Evolutionary conservation across 257 asterid genomes (phyloP), one percentile per base, ranked within the genome.

Genomic region (Cruciata laevipes): DNA sequence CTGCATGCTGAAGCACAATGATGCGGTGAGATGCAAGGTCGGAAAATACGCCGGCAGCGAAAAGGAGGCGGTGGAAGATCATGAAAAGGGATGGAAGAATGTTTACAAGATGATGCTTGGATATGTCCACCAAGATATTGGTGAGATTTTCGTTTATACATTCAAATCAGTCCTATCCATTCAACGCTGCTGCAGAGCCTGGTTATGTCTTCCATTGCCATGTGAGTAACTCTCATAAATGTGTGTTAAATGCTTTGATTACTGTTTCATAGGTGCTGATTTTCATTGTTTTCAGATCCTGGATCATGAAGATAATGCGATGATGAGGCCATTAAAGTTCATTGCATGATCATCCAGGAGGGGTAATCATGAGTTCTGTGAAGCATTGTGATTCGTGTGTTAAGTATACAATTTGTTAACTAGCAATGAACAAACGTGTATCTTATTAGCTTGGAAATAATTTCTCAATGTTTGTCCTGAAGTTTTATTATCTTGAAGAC

Each of bases 171-270:
- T 83, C 97, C 2, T 88, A 83, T 57, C 88, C 87, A 2, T 90
- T 90, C 47, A 96, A 88, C 73, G 97, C 96, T 30, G 82, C 95
- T 7, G 76, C 84, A 0, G 81, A 88, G 74, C 96, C 97, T 21
- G 96, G 97, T 2, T 88, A 90, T 65, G 91, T 80, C 66, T 90
- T 85, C 71, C 97, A 90, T 81, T 90, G 97, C 70, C 97, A 90
- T 76, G 97, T 90, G 70, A 86, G 96, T 77, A 4, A 8, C 4
- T 33, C 40, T 61, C 35, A 47, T 16, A 44, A 40, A 0, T 38
- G 16, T 38, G 16, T 38, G 47, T 38, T 44, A 44, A 40, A 44
- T n/a, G n/a, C n/a, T n/a, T n/a, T 27, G 7, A 23, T 21, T 7
- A 21, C 11, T 5, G 8, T 13, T 27, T 59, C 9, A 60, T 59